Base-by-base conservation (phyloP, 108 stramenopile genomes). In the Hondaea fermentalgiana region DNA sequence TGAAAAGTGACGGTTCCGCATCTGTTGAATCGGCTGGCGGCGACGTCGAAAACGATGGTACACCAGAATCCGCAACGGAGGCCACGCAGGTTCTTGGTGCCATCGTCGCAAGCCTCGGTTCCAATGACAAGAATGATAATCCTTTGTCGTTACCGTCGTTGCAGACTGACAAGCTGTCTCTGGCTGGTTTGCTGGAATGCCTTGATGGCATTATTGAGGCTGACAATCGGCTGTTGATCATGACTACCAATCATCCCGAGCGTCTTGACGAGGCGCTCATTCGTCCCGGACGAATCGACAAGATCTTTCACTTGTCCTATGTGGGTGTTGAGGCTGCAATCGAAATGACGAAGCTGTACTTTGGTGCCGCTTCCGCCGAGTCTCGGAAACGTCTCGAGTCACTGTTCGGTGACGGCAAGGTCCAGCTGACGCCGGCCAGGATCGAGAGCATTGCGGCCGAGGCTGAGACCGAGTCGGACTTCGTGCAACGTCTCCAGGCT, bases 161-260 rank as follows among this genome's bases (percentile, higher is more conserved):
- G 29, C 45, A 83, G 55, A 89, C 89, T 25, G 95, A 95, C 83
- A 76, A 91, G 51, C 87, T 95, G 25, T 90, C 91, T 43, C 88
- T 95, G 4, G 89, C 92, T 51, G 94, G 95, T 5, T 87, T 96
- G 47, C 89, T 96, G 87, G 95, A 96, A 72, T 95, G 94, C 4
- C 87, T 96, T 42, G 96, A 96, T 92, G 96, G 96, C 8, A 94
- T 96, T 3, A 94, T 96, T 4, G 96, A 96, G 83, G 90, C 94
- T 17, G 95, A 95, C 58, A 94, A 92, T 23, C 90, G 96, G 5
- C 95, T 96, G 64, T 91, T 96, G 21, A 91, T 96, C 83, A 93
- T 96, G 93, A 96, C 96, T 12, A 95, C 94, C 44, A 96, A 96
- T 91, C 94, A 95, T 88, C 94, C 94, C 4, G 96, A 96, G 72